Percentiles rank a stretch among this genome's conserved stretches.
phyloP scores from a whole-genome alignment of 208 protist genomes.

The Strigomonas culicis region DNA sequence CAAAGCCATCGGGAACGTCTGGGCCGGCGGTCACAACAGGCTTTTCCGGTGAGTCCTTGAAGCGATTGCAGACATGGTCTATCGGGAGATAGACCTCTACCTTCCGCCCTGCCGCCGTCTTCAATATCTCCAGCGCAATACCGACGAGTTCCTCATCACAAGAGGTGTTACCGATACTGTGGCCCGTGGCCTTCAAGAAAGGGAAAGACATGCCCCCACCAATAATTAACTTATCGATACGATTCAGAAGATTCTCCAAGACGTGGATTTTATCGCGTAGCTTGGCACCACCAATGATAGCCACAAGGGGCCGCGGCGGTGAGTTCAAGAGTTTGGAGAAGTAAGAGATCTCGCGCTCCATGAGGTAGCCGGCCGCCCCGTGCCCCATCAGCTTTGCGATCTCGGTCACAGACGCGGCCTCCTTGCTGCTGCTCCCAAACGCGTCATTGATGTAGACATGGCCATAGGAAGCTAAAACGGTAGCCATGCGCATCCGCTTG shows the following conservation, averaged over 20 bases:
- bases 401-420: slow-evolving; percentile 88
- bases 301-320: slow-evolving; percentile 89
- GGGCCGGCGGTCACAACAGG: slow-evolving; percentile 56
- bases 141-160: slow-evolving; percentile 91
- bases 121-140: slow-evolving; percentile 84
- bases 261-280: slow-evolving; percentile 99
- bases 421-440: slow-evolving; percentile 98
- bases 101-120: slow-evolving; percentile 93
- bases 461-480: slow-evolving; percentile 89
- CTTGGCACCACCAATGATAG: slow-evolving; percentile 97
- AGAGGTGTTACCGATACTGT: slow-evolving; percentile 94
- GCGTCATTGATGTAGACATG: slow-evolving; percentile 99
- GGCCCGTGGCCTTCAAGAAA: slow-evolving; percentile 91
- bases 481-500: slow-evolving; percentile 77
- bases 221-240: slow-evolving; percentile 98
- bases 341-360: slow-evolving; percentile 99
- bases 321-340: slow-evolving; percentile 94
- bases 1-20: slow-evolving; percentile 82
- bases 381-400: slow-evolving; percentile 78
- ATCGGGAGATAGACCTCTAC: slow-evolving; percentile 97
- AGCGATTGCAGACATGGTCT: slow-evolving; percentile 95
- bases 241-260: slow-evolving; percentile 98
- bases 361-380: slow-evolving; percentile 96
- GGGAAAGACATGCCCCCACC: slow-evolving; percentile 99
- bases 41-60: slow-evolving; percentile 77